A percentile compares a stretch with the other conserved stretches of the same genome.
These are phyloP conservation scores for Candida albicans DNA, from an alignment of 1,139 yeast genomes.

Conservation along the genomic window DNA sequence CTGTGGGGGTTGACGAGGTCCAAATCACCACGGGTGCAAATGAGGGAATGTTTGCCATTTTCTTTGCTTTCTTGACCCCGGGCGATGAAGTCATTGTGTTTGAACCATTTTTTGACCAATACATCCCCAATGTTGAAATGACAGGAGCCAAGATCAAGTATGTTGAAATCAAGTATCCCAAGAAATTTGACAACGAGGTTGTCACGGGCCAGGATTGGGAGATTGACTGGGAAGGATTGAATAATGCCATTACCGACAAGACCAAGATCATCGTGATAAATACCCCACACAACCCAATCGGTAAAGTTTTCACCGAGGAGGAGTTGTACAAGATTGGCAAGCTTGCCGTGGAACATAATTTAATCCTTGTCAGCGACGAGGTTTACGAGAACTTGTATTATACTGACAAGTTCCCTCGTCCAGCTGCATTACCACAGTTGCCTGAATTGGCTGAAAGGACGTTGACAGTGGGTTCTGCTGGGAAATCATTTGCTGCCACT, in stretches of 20 bases:
- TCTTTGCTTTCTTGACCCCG: constrained; percentile 78
- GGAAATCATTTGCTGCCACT: constrained; percentile 95
- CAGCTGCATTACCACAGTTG: constrained; percentile 66
- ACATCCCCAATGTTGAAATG: constrained; percentile 88
- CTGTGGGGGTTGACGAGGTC: constrained; percentile 63
- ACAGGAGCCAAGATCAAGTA: constrained; percentile 90
- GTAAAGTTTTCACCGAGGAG: constrained; percentile 76
- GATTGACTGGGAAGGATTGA: constrained; percentile 75
- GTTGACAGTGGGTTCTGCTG: constrained; percentile 93
- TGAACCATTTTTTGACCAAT: constrained; percentile 96
- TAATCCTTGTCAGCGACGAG: constrained; percentile 84
- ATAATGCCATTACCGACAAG: constrained; percentile 63
- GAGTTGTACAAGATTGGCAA: constrained; percentile 77
- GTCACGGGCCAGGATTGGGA: constrained; percentile 86
- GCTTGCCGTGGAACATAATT: constrained; percentile 78
- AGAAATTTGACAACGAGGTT: constrained; percentile 58
- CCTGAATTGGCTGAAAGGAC: constrained; percentile 81
- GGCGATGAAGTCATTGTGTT: constrained; percentile 98
- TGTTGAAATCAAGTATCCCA: constrained; percentile 84
- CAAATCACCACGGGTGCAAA: constrained; percentile 95
- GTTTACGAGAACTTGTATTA: constrained; percentile 90
- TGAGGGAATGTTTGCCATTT: constrained; percentile 85
- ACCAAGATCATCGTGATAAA: constrained; percentile 87
- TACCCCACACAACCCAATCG: constrained; percentile 96
- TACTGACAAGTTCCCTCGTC: constrained; percentile 67